Base-by-base conservation (phyloP, 768 basidiomycete genomes). In the Calocybe indica region DNA sequence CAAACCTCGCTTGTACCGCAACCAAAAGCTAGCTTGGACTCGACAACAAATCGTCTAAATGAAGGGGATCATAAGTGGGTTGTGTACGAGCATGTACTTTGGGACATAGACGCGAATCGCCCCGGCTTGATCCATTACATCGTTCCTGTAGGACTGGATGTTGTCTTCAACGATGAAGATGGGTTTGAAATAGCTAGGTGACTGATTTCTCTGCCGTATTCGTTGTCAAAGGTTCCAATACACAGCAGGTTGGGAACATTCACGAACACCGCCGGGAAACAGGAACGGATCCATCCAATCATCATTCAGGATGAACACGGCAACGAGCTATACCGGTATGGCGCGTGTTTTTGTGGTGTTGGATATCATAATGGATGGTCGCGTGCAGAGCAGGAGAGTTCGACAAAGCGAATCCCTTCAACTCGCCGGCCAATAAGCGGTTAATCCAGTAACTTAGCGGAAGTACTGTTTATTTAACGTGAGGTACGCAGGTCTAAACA, bases 141-240 rank as follows among this genome's bases (percentile, higher is more conserved):
- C 53, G 74, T 86, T 42, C 85, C 85, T 34, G 72, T 71, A 12
- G 84, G 82, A 14, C 67, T 79, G 50, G 75, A 80, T 49, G 79
- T 86, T 5, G 73, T 86, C 40, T 85, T 88, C 55, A 74, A 82
- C 59, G 84, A 86, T 55, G 76, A 79, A 53, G 62, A 71, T 13
- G 84, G 84, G 14, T 75, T 78, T 46, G 81, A 82, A 55, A 78
- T 85, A 22, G 75, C 77, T 2, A 77, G 83, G 83, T 80, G 63
- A 46, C 57, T 35, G 4, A 22, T 22, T 22, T 39, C 30, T 44
- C 37, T 31, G 39, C n/a, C 8, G 28, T n/a, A 2, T 10, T 31
- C 43, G 14, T 13, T 30, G 13, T 45, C 12, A 36, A 10, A 29
- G 38, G 14, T 5, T 9, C 40, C 11, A 40, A 43, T 36, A 30